Base-by-base conservation (phyloP, 2,329 filamentous ascomycete genomes). In the Neonectria coccinea region DNA sequence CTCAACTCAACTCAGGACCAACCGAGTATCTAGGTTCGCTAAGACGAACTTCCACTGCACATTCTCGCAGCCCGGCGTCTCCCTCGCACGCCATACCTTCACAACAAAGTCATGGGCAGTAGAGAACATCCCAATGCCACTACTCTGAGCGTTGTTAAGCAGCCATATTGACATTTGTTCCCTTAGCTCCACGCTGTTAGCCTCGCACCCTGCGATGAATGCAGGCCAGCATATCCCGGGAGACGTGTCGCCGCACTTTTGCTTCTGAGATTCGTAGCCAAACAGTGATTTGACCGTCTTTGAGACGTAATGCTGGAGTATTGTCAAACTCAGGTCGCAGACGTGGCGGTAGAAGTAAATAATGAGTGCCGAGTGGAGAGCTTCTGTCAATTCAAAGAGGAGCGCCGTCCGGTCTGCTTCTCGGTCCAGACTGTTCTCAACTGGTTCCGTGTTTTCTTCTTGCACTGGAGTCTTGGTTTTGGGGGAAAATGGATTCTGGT, bases 201-300 rank as follows among this genome's bases (percentile, higher is more conserved):
- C 29, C 11, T 51, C 48, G 48, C 48, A 51, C 12, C 48, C 29
- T 20, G 48, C 48, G 14, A 51, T 51, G 10, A 51, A 51, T 9
- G 27, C 48, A 20, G 48, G 48, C 48, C 48, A 51, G 29, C 48
- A 51, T 33, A 51, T 51, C 11, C 48, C 48, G 7, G 48, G 48
- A 18, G 48, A 51, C n/a, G 29, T 51, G 31, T 51, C 48, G 10
- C 29, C 48, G 29, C 18, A 51, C 48, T 51, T 31, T 36, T 51
- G 48, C n/a, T 51, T 51, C 27, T 33, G 48, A 2, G n/a, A 20
- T 20, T 51, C 48, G 10, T 51, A 51, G n/a, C 27, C 18, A 33
- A 33, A 51, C 10, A 51, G n/a, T 7, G 48, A 51, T 20, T 20
- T 51, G 4, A 31, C 48, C 20, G 48, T 51, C 29, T 51, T 51